Percentiles rank a stretch among this genome's conserved stretches.
Evolutionary conservation across 495 filamentous ascomycete species (phyloP).

Genomic region (Neurospora tetraspora): DNA sequence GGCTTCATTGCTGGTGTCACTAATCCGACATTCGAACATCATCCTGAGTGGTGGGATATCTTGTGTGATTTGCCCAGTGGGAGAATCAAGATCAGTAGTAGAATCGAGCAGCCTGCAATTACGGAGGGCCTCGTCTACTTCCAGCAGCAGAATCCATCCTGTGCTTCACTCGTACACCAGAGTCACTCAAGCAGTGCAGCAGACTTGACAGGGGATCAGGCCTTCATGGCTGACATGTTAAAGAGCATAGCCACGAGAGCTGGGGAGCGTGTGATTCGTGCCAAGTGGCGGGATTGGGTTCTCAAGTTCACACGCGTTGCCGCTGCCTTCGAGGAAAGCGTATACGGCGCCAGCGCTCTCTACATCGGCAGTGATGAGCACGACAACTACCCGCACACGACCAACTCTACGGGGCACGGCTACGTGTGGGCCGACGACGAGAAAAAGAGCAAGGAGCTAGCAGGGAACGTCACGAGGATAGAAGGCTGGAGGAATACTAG

Average conservation of each 20-base stretch:
- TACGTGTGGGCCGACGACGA: slow-evolving; percentile 87
- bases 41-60: slow-evolving; percentile 97
- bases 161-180: slow-evolving; percentile 36
- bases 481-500: slow-evolving; percentile 93
- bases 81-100: slow-evolving; percentile 82
- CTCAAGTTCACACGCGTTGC: slow-evolving; percentile 83
- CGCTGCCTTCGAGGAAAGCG: slow-evolving; percentile 88
- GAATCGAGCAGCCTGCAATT: slow-evolving; percentile 63
- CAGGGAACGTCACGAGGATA: slow-evolving; percentile 80
- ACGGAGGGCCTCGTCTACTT: slow-evolving; percentile 80
- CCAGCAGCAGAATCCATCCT: slow-evolving; percentile 62
- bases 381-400: slow-evolving; percentile 33
- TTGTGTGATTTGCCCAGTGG: slow-evolving; percentile 89
- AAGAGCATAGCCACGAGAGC: slow-evolving; percentile 74
- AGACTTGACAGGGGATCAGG: slow-evolving; percentile 78
- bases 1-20: slow-evolving; percentile 98
- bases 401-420: slow-evolving; percentile 54
- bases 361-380: slow-evolving; percentile 72
- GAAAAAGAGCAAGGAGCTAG: slow-evolving; percentile 72
- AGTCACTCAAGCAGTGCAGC: slow-evolving; percentile 19
- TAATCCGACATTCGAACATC: slow-evolving; percentile 89
- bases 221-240: slow-evolving; percentile 81
- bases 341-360: slow-evolving; percentile 85
- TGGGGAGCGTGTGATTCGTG: slow-evolving; percentile 80
- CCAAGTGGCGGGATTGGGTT: slow-evolving; percentile 86